phyloP scores from a whole-genome alignment of 2,329 filamentous ascomycete species.

The Pseudogymnoascus pannorum region DNA sequence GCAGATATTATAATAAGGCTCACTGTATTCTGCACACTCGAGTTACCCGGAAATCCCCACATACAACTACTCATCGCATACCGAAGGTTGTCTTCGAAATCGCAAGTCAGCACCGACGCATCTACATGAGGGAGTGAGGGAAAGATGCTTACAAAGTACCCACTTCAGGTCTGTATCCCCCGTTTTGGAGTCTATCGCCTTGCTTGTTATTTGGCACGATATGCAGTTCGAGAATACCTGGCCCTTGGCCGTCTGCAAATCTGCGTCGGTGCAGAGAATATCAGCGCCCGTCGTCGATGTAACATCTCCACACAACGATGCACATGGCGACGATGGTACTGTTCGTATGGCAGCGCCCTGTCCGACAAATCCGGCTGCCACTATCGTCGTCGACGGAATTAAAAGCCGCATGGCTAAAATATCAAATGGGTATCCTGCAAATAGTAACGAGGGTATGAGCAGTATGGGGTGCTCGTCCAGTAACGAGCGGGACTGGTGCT shows the following conservation, averaged over 20 bases:
- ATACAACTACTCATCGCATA: conserved; percentile 50
- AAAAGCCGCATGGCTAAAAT: conserved; percentile 8
- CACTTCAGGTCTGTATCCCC: conserved; percentile 46
- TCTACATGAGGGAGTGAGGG: background rate
- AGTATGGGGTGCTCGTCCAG: background rate
- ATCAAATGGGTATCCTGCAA: conserved; percentile 7
- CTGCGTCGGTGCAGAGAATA: conserved; percentile 9
- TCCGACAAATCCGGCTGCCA: conserved; percentile 7
- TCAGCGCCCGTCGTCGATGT: conserved; percentile 9
- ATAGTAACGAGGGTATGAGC: background rate
- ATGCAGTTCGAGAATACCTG: conserved; percentile 35
- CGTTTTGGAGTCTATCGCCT: conserved; percentile 33
- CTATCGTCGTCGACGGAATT: background rate
- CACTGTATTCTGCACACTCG: conserved; percentile 45
- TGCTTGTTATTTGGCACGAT: conserved; percentile 45
- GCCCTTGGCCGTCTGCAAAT: conserved; percentile 13
- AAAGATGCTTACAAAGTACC: conserved; percentile 43
- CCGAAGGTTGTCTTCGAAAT: conserved; percentile 46
- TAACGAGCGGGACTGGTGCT: background rate
- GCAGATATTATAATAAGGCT: conserved; percentile 9
- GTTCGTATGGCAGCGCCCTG: background rate
- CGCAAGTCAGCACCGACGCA: background rate
- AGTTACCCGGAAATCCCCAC: conserved; percentile 41
- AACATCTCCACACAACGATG: conserved; percentile 11
- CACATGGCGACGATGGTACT: conserved; percentile 11